Percentiles rank a stretch among this genome's conserved stretches.
Evolutionary conservation across 1,284 basidiomycete genomes (phyloP).

Genomic region (Cutaneotrichosporon cavernicola): DNA sequence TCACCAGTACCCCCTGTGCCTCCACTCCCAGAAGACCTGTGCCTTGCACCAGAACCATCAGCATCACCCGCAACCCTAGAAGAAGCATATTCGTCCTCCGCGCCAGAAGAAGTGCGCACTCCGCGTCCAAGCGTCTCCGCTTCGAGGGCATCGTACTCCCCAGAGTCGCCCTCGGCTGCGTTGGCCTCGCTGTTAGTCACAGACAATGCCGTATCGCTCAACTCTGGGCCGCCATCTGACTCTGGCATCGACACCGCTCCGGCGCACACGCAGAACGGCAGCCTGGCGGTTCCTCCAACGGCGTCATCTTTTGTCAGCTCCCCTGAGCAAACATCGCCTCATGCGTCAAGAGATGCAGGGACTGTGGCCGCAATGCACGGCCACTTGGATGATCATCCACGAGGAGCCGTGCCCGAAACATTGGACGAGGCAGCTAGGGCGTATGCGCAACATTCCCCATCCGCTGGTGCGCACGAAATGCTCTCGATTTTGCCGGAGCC

Average conservation of each 20-base stretch:
- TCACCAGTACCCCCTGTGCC: conserved; percentile 12
- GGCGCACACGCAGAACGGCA: background rate
- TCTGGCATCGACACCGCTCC: background rate
- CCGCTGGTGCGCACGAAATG: background rate
- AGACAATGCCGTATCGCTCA: conserved; percentile 6
- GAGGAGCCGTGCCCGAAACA: background rate
- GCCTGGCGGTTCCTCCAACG: background rate
- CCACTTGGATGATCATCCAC: conserved; percentile 3
- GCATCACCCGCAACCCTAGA: background rate
- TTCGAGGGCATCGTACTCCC: background rate
- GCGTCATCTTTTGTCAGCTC: background rate
- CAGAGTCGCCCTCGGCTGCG: background rate
- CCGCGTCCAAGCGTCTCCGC: background rate
- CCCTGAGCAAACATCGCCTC: background rate
- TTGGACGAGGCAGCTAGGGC: background rate
- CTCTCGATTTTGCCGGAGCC: background rate
- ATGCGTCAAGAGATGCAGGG: background rate
- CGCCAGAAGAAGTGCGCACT: background rate
- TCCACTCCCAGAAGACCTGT: conserved; percentile 8
- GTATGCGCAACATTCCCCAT: background rate
- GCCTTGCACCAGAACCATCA: background rate
- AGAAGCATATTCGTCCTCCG: background rate
- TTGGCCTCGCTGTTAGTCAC: background rate
- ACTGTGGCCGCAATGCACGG: background rate
- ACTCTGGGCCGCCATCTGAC: conserved; percentile 8